A percentile compares a stretch with the other conserved stretches of the same genome.
Evolutionary conservation across 2,329 filamentous ascomycete species (phyloP).

Genomic region (Monosporascus sp.): DNA sequence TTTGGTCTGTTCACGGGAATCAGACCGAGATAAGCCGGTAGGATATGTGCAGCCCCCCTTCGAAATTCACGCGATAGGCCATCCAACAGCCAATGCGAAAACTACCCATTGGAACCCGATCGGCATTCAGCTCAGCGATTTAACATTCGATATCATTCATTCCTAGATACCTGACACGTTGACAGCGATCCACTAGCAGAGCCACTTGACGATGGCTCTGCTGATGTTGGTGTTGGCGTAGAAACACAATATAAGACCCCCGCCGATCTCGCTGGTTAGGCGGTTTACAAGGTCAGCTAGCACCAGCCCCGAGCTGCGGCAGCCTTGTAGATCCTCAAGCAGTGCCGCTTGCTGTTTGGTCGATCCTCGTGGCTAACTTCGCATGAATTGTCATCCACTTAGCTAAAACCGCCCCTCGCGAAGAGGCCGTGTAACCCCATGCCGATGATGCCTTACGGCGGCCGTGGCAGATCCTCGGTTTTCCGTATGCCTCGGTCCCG

Average conservation of each 20-base stretch:
- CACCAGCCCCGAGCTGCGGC: neutral
- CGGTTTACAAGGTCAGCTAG: neutral
- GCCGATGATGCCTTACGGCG: neutral
- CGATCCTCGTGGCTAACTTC: neutral
- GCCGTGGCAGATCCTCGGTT: neutral
- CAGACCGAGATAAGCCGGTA: neutral
- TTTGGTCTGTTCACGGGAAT: neutral
- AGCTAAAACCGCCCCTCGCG: neutral
- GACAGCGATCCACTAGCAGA: neutral
- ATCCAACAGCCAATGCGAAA: neutral
- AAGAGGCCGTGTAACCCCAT: neutral
- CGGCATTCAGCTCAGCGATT: neutral
- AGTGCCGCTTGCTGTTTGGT: neutral
- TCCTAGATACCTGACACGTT: neutral
- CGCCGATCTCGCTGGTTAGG: neutral
- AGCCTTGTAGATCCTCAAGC: neutral
- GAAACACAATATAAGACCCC: neutral
- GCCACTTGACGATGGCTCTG: neutral
- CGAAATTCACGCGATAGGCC: too few species aligned
- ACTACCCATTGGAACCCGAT: neutral
- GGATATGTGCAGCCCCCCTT: neutral
- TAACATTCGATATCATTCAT: neutral
- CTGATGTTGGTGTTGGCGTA: neutral
- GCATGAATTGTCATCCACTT: too few species aligned
- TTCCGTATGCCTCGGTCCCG: neutral